Evolutionary conservation across 106 monocot species (phyloP).

Genomic region (Hemerocallis citrina): DNA sequence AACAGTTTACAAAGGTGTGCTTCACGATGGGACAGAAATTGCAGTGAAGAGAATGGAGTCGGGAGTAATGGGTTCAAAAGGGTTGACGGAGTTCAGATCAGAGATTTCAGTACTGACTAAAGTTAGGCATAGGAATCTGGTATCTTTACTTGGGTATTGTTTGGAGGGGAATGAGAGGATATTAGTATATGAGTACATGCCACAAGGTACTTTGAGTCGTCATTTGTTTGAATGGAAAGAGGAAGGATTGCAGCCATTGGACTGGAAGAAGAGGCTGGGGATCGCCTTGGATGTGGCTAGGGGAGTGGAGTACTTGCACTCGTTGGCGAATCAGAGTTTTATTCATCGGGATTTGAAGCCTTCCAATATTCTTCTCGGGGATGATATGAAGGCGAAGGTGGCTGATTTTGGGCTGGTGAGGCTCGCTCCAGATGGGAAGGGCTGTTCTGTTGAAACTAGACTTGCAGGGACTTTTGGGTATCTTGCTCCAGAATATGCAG

Average conservation of each 20-base stretch:
- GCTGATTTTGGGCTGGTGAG: constrained; percentile 73
- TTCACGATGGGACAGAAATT: constrained; percentile 39
- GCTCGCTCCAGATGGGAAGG: constrained; percentile 49
- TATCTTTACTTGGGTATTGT: constrained; percentile 39
- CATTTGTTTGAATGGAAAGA: constrained; percentile 36
- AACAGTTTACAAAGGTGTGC: constrained; percentile 33
- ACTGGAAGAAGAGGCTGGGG: constrained; percentile 46
- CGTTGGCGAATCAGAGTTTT: constrained; percentile 43
- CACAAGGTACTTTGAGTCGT: constrained; percentile 33
- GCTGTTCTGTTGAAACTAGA: constrained; percentile 44
- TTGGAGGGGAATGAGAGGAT: constrained; percentile 47
- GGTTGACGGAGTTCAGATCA: constrained; percentile 34
- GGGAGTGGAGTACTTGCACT: constrained; percentile 46
- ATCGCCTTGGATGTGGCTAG: constrained; percentile 56
- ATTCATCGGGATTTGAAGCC: constrained; percentile 61
- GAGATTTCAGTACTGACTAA: constrained; percentile 42
- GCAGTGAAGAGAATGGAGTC: constrained; percentile 45
- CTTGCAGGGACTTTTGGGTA: constrained; percentile 82
- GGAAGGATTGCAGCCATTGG: constrained; percentile 21
- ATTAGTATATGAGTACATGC: constrained; percentile 63
- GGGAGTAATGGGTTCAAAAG: constrained; percentile 34
- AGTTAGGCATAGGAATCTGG: constrained; percentile 37
- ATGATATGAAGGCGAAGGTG: constrained; percentile 80
- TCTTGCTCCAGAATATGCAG: constrained; percentile 67
- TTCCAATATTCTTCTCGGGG: constrained; percentile 42